These are phyloP conservation scores for Trametes gibbosa DNA, from an alignment of 768 basidiomycete genomes.

Conservation along the genomic window DNA sequence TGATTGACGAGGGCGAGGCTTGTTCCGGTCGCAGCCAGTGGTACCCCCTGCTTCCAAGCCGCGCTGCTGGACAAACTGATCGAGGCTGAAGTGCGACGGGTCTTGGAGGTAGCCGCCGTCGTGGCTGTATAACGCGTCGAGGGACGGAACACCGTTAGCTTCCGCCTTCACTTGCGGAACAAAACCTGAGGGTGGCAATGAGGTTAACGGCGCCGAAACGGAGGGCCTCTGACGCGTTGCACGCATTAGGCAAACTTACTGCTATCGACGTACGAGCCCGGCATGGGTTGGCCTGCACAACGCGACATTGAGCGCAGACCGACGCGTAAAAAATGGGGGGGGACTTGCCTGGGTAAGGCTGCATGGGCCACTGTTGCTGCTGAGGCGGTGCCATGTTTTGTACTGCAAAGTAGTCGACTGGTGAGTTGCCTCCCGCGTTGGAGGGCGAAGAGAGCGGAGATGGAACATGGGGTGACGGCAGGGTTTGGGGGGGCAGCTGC, in stretches of 20 bases:
- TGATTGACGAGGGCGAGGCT: constrained; percentile 2
- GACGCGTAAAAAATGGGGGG: neutral
- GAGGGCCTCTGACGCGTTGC: neutral
- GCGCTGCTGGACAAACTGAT: constrained; percentile 4
- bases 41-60: neutral
- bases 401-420: constrained; percentile 14
- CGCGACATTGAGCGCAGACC: neutral
- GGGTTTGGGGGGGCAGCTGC: constrained; percentile 1
- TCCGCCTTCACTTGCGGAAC: constrained; percentile 14
- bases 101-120: constrained; percentile 11
- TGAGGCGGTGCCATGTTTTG: neutral
- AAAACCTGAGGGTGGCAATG: neutral
- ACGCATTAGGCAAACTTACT: neutral
- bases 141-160: constrained; percentile 6
- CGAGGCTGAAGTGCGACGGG: constrained; percentile 9
- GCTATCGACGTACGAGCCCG: constrained; percentile 10
- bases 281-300: constrained; percentile 1
- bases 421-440: constrained; percentile 11
- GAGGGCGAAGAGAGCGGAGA: constrained; percentile 17
- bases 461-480: constrained; percentile 13
- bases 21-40: constrained; percentile 14
- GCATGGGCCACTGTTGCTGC: constrained; percentile 14
- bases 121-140: constrained; percentile 10
- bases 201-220: constrained; percentile 3
- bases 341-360: constrained; percentile 5